Base-by-base conservation (phyloP, 352 stramenopile genomes). In the Phytopythium aichiense region DNA sequence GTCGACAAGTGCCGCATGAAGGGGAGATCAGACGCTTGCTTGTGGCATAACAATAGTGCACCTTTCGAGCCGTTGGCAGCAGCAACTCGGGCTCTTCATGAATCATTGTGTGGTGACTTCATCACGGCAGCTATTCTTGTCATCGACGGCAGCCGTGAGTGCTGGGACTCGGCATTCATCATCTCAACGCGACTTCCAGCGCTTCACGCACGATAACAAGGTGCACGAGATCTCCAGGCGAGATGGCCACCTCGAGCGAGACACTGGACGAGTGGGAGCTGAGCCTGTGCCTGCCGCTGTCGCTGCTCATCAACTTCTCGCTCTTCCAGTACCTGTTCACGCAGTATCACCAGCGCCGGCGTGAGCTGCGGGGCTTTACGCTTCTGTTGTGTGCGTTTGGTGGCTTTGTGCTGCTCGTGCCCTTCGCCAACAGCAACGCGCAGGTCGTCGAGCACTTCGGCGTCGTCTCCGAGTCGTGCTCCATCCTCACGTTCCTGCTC, bases 401-500 rank as follows among this genome's bases (percentile, higher is more conserved):
- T 3, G 56, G 60, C 43, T 56, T 68, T 18, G 28, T 37, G 8
- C 43, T 53, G 15, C 42, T 68, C n/a, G 25, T 68, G 0, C 60
- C 65, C 20, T 71, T 65, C 35, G 31, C 60, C 9, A 40, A 58
- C 30, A 37, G 55, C 15, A 40, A 71, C 33, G 15, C 31, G 9
- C 4, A 49, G 7, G 3, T 62, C 6, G 38, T 65, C 22, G 18
- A 55, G 35, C 50, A 65, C 35, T 56, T 68, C 23, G 48, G 61
- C 33, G 58, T 57, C 30, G 61, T 73, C 37, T 70, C 58, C 2
- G 67, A 73, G 45, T 50, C 56, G 7, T 67, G 56, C 22, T 68
- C 59, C 12, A 45, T 64, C 25, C 60, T 71, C 40, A 70, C 63
- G n/a, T 71, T 74, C 25, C 52, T 71, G 23, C 31, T 68, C 5